phyloP scores from a whole-genome alignment of 441 rosid species.

The Geranium incanum region DNA sequence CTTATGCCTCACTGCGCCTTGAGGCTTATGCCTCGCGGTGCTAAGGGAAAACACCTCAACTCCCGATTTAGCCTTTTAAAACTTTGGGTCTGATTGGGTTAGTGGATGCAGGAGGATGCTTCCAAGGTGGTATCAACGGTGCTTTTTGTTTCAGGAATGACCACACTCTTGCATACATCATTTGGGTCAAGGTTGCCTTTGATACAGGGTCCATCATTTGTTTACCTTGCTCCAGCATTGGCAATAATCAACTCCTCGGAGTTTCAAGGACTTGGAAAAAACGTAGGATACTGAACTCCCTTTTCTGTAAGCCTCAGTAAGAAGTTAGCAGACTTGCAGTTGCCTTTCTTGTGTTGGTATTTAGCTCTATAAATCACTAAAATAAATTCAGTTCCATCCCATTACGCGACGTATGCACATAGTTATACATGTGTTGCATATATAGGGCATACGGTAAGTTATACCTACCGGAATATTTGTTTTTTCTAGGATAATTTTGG shows the following conservation, averaged over 20 bases:
- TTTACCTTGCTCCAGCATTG: slow-evolving; percentile 81
- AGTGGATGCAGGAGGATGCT: slow-evolving; percentile 73
- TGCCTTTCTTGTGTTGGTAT: too few species aligned
- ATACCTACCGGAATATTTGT: too few species aligned
- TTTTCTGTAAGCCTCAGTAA: too few species aligned
- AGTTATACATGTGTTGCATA: too few species aligned
- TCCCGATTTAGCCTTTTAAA: too few species aligned
- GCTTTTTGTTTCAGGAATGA: slow-evolving; percentile 78
- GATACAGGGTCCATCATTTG: slow-evolving; percentile 92
- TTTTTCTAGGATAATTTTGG: too few species aligned
- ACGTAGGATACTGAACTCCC: slow-evolving; percentile 42
- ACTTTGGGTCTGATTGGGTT: slow-evolving; percentile 31
- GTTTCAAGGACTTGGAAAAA: slow-evolving; percentile 74
- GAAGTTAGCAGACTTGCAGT: not conserved
- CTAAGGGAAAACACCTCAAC: too few species aligned
- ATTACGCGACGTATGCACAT: too few species aligned
- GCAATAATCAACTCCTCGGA: slow-evolving; percentile 84
- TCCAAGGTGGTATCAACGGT: slow-evolving; percentile 75
- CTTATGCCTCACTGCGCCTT: too few species aligned
- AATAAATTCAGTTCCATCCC: too few species aligned
- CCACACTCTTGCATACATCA: slow-evolving; percentile 77
- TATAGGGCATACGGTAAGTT: too few species aligned
- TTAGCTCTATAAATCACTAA: too few species aligned
- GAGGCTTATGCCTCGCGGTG: slow-evolving; percentile 1
- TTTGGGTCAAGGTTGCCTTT: slow-evolving; percentile 92